Evolutionary conservation across 225 moss, liverwort and hornwort species (phyloP).

Genomic region (Antitrichia curtipendula): DNA sequence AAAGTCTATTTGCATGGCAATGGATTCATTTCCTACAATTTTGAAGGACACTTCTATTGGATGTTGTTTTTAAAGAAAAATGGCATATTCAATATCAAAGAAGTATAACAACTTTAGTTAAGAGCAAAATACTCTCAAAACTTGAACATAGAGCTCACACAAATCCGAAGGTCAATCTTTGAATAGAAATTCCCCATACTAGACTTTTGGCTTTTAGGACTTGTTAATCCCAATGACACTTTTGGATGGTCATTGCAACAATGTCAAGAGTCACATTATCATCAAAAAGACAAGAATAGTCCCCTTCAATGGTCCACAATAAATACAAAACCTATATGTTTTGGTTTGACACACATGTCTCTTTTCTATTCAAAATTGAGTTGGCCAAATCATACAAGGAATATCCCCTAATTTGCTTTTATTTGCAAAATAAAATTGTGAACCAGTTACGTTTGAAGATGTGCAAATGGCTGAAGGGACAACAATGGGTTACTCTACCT

Average conservation of each 20-base stretch:
- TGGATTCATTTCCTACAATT: neutral
- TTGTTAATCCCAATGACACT: fast-evolving
- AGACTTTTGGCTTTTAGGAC: neutral
- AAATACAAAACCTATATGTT: neutral
- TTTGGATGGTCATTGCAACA: neutral
- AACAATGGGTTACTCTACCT: neutral
- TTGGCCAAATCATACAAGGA: neutral
- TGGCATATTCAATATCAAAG: neutral
- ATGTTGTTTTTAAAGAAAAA: fast-evolving
- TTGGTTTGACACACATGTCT: neutral
- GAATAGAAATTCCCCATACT: neutral
- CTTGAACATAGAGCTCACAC: fast-evolving
- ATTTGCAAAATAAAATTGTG: neutral
- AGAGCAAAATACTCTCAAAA: neutral
- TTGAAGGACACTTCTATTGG: neutral
- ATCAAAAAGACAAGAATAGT: neutral
- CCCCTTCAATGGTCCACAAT: neutral
- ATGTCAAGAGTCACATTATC: neutral
- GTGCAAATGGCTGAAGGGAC: neutral
- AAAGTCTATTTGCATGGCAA: neutral
- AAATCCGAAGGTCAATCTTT: neutral
- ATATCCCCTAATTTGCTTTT: neutral
- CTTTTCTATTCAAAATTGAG: neutral
- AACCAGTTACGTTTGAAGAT: neutral
- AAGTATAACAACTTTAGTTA: neutral